Percentiles rank a stretch among this genome's conserved stretches.
These are phyloP conservation scores for Eimeria falciformis DNA, from an alignment of 169 alveolate species.

Conservation along the genomic window DNA sequence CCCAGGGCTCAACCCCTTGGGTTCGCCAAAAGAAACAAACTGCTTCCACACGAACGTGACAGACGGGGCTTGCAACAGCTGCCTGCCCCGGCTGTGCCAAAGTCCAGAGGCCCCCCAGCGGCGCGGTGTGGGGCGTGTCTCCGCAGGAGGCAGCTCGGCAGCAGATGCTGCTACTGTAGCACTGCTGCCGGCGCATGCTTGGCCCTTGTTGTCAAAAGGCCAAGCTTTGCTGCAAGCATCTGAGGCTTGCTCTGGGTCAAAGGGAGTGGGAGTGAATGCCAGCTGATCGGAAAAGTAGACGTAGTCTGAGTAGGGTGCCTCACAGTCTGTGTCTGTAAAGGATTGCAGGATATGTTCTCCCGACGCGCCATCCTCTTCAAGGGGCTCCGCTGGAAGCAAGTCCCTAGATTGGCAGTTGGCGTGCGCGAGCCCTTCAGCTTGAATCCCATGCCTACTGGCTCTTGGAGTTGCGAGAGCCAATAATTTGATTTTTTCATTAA, in stretches of 20 bases:
- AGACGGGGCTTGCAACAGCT: slow-evolving; percentile 34
- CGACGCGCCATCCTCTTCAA: not conserved
- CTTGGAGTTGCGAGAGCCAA: too few relatives aligned
- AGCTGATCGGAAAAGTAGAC: slow-evolving; percentile 33
- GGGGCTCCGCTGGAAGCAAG: not conserved
- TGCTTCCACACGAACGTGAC: slow-evolving; percentile 19
- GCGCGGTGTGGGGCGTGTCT: not conserved
- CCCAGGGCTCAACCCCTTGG: not conserved
- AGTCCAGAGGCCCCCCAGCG: not conserved
- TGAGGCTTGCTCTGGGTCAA: not conserved
- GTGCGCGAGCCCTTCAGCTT: too few relatives aligned
- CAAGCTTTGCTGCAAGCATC: not conserved
- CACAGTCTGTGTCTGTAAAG: not conserved
- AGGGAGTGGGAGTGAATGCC: not conserved
- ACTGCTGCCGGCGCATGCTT: too few relatives aligned
- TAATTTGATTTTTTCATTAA: too few relatives aligned
- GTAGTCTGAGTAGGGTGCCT: not conserved
- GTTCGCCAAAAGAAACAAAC: not conserved
- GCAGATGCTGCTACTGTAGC: not conserved
- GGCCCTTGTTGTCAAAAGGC: too few relatives aligned
- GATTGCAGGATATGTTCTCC: not conserved
- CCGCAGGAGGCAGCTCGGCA: not conserved
- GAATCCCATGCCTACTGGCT: too few relatives aligned
- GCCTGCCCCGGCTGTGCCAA: not conserved
- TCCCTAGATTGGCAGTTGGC: too few relatives aligned